Evolutionary conservation across 1,284 basidiomycete genomes (phyloP), one percentile per base, ranked within the genome.

Genomic region (Moesziomyces parantarcticus): DNA sequence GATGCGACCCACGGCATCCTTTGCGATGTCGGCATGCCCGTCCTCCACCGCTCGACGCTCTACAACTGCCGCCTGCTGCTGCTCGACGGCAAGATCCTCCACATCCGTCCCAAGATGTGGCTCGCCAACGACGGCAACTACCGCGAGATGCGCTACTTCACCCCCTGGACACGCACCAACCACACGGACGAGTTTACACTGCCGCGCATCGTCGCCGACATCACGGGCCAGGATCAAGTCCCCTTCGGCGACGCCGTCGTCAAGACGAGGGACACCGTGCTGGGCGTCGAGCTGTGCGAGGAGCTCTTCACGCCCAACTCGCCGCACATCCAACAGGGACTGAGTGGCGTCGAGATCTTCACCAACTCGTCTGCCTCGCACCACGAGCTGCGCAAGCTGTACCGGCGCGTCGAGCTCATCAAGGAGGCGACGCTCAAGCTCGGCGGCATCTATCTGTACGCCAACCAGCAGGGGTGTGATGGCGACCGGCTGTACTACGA

Each of bases 101-200:
- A 97, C 75, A 97, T 99, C 76, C 89, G 97, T 13, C 97, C 96
- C 0, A 99, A 99, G 86, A 95, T 99, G 94, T 99, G 96, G 96
- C 88, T 99, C 63, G 96, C 96, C 3, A 99, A 99, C 81, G 94
- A 98, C 78, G 96, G 96, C 11, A 98, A 99, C 84, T 99, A 99
- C 84, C 91, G 96, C 46, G 96, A 99, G 85, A 87, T 98, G 77
- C 88, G 97, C 36, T 96, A 93, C 85, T 99, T 99, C 78, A 94
- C 96, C 1, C 94, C 96, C 0, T 99, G 97, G 96, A 86, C 88
- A 83, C 94, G 94, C 82, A 90, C 92, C 77, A 88, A 90, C 25
- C 88, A 93, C 83, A 91, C 89, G 78, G 96, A 99, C 84, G 91
- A 93, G 51, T 92, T 95, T 80, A 92, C 90, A 65, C 87, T 99